These are phyloP conservation scores for Russula earlei DNA, from an alignment of 768 basidiomycete species.

Conservation along the genomic window DNA sequence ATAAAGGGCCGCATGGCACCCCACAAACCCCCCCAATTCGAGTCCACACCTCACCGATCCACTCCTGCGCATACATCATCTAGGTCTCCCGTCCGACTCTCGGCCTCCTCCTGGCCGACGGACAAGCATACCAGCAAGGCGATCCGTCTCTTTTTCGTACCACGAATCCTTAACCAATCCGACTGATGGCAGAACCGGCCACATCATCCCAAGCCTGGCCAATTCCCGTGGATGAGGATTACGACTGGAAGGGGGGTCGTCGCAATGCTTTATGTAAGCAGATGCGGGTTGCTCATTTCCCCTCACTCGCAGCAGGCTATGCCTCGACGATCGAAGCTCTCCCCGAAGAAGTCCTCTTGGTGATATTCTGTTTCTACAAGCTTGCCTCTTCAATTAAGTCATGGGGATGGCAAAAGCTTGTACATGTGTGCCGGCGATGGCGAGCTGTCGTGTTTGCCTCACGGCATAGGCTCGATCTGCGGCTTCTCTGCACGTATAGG, in stretches of 20 bases:
- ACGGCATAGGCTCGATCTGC: not conserved
- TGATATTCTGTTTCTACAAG: not conserved
- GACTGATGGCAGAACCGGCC: not conserved
- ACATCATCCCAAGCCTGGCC: too few species aligned
- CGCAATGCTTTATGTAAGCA: too few species aligned
- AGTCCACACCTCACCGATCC: too few species aligned
- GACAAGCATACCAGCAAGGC: not conserved
- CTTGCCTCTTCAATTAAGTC: not conserved
- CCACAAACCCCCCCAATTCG: too few species aligned
- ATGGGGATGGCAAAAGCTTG: constrained; percentile 1
- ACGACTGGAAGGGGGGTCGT: too few species aligned
- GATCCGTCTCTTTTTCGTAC: not conserved
- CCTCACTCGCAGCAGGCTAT: too few species aligned
- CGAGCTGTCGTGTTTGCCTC: not conserved
- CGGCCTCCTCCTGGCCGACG: too few species aligned
- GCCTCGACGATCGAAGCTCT: not conserved
- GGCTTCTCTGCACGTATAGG: constrained; percentile 3
- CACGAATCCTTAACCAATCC: not conserved
- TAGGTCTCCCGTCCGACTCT: too few species aligned
- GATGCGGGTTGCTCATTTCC: too few species aligned
- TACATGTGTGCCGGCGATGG: constrained; percentile 2
- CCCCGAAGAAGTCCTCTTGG: constrained; percentile 3
- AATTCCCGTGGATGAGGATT: too few species aligned
- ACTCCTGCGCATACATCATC: too few species aligned
- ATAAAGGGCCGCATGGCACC: too few species aligned